A percentile compares a stretch with the other conserved stretches of the same genome.
phyloP scores from a whole-genome alignment of 371 early-diverging fungal species.

The Mucor velutinosus region DNA sequence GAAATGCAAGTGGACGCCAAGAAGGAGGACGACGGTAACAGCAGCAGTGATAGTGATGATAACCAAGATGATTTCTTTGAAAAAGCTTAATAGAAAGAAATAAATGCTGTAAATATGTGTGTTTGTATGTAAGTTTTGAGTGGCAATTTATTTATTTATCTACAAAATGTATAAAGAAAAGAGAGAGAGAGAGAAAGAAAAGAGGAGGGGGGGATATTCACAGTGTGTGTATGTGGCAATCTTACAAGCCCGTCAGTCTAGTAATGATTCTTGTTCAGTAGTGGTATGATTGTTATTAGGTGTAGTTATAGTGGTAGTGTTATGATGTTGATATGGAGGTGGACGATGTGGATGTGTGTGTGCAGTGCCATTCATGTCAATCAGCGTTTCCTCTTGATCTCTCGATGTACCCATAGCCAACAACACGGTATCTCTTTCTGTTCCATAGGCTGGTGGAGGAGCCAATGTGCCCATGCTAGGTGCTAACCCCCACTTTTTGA shows the following conservation, averaged over 20 bases:
- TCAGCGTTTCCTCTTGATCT: conserved; percentile 1
- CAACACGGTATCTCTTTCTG: conserved; percentile 55
- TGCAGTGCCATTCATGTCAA: conserved; percentile 18
- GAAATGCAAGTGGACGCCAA: background rate
- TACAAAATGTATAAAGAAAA: background rate
- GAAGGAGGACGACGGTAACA: conserved; percentile 5
- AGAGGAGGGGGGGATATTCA: conserved; percentile 2
- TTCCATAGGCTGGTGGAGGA: conserved; percentile 74
- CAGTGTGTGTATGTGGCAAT: background rate
- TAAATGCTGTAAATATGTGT: background rate
- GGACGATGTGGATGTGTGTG: background rate
- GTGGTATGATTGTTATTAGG: background rate
- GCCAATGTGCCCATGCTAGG: conserved; percentile 67
- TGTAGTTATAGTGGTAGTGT: background rate
- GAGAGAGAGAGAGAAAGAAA: background rate
- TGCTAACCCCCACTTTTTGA: conserved; percentile 81
- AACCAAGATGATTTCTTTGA: conserved; percentile 36
- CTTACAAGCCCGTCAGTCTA: background rate
- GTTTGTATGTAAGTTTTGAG: background rate
- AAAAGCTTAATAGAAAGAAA: conserved; percentile 11
- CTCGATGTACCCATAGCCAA: conserved; percentile 7
- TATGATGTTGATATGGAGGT: conserved; percentile 13
- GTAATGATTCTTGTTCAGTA: background rate
- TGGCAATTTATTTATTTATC: background rate
- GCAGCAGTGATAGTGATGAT: background rate